These are phyloP conservation scores for Pseudogymnoascus sp. DNA, from an alignment of 2,329 filamentous ascomycete genomes.

Conservation along the genomic window DNA sequence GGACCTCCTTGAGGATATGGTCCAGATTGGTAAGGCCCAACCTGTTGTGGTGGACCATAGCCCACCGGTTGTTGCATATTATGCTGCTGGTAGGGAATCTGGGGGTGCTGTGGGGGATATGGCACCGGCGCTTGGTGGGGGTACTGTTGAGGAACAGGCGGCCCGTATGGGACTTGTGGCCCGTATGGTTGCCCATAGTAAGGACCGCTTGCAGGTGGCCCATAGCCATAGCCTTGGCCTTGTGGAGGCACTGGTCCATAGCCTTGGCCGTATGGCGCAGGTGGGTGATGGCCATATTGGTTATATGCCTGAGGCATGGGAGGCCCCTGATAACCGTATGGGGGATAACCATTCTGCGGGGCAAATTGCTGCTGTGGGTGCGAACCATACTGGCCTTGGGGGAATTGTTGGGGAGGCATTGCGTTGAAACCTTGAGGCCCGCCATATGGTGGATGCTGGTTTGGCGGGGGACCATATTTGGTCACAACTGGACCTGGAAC, in stretches of 20 bases:
- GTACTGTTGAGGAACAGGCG: conserved; percentile 16
- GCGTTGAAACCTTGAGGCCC: background rate
- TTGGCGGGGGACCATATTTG: conserved; percentile 15
- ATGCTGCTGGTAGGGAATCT: conserved; percentile 15
- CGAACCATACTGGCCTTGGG: conserved; percentile 13
- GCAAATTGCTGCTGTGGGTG: conserved; percentile 22
- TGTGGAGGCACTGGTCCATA: background rate
- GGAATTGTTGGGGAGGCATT: background rate
- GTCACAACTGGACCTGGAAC: conserved; percentile 13
- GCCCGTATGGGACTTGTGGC: conserved; percentile 13
- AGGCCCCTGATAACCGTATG: background rate
- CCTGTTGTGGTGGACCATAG: conserved; percentile 14
- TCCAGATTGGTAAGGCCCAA: background rate
- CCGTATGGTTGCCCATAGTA: conserved; percentile 16
- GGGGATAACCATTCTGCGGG: conserved; percentile 12
- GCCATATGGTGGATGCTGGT: conserved; percentile 6
- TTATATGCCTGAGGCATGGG: background rate
- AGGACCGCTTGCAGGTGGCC: background rate
- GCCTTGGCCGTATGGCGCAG: background rate
- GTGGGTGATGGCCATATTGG: conserved; percentile 1
- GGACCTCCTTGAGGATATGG: conserved; percentile 7
- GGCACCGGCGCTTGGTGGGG: conserved; percentile 14
- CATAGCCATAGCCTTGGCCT: background rate
- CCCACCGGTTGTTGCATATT: conserved; percentile 9
- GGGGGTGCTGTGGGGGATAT: conserved; percentile 18